These are phyloP conservation scores for Cladosporium sp. DNA, from an alignment of 2,329 filamentous ascomycete species.

Conservation along the genomic window DNA sequence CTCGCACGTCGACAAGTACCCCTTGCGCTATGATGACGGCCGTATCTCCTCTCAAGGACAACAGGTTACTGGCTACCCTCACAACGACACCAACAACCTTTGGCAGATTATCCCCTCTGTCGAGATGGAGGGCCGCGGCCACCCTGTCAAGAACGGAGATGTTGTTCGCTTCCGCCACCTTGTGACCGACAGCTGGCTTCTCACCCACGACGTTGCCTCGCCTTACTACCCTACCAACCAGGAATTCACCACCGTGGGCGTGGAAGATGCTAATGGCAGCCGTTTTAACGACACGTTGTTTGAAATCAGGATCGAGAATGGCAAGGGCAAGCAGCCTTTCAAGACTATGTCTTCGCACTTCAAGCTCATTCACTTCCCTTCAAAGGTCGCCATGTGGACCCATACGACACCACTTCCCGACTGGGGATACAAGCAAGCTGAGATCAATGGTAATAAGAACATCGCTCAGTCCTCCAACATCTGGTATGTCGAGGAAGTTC, in stretches of 20 bases:
- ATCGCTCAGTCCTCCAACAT: conserved; percentile 83
- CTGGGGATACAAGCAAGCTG: conserved; percentile 94
- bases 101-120: conserved; percentile 83
- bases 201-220: conserved; percentile 95
- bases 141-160: conserved; percentile 75
- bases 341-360: conserved; percentile 89
- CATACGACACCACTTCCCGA: conserved; percentile 92
- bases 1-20: conserved; percentile 85
- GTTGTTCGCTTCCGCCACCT: conserved; percentile 81
- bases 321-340: conserved; percentile 77
- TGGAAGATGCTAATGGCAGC: conserved; percentile 66
- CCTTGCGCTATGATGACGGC: conserved; percentile 92
- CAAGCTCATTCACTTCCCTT: conserved; percentile 90
- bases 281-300: conserved; percentile 89
- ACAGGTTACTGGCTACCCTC: conserved; percentile 96
- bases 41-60: conserved; percentile 95
- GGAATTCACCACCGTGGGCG: conserved; percentile 82
- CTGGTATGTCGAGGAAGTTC: conserved; percentile 89
- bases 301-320: conserved; percentile 83
- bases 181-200: conserved; percentile 76
- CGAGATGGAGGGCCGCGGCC: conserved; percentile 52
- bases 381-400: conserved; percentile 99
- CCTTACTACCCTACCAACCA: conserved; percentile 97
- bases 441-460: conserved; percentile 99
- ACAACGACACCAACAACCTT: conserved; percentile 97